Base-by-base conservation (phyloP, 495 filamentous ascomycete genomes). In the Aspergillus affinis region DNA sequence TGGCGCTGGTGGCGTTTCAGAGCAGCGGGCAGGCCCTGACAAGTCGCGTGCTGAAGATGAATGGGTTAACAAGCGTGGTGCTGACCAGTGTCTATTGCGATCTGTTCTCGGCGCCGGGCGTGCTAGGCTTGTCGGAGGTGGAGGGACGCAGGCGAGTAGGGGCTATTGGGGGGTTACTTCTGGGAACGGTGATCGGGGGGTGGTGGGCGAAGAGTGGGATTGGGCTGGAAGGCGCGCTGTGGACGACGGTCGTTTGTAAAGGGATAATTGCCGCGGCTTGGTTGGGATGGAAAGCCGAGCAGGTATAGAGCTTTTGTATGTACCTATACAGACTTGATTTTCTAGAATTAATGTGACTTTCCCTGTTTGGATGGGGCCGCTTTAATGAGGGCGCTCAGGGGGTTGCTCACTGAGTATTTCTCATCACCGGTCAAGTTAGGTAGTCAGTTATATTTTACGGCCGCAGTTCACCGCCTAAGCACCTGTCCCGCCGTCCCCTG, bases 71-170 rank as follows among this genome's bases (percentile, higher is more conserved):
- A 0, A 88, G 84, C 65, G 87, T 90, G 12, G 88, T 90, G 26
- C 69, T 90, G 57, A 91, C 88, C 19, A 88, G 85, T 61, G 81
- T 86, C 53, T 90, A 89, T 71, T 88, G 86, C 63, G 88, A 91
- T 67, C 63, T 90, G 18, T 89, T 89, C 66, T 86, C 84, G 8
- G 83, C 89, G 55, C 75, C 76, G 36, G 78, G 83, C 19, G 59
- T 90, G 13, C 76, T 88, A 12, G 71, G 75, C 1, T 48, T 76
- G 27, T 65, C 71, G 5, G 84, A 88, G 62, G 72, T 71, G 8
- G 84, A 90, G 66, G 68, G 88, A 54, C 85, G 87, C 63, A 77
- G 84, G 21, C 74, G 87, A 46, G 64, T 77, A 6, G 82, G 74
- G 0, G 87, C 88, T 3, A 81, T 87, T 13, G 45, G 84, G 18